A percentile compares a stretch with the other conserved stretches of the same genome.
Conservation (phyloP, 495 filamentous ascomycete species). For the Pyrenula massariospora region DNA sequence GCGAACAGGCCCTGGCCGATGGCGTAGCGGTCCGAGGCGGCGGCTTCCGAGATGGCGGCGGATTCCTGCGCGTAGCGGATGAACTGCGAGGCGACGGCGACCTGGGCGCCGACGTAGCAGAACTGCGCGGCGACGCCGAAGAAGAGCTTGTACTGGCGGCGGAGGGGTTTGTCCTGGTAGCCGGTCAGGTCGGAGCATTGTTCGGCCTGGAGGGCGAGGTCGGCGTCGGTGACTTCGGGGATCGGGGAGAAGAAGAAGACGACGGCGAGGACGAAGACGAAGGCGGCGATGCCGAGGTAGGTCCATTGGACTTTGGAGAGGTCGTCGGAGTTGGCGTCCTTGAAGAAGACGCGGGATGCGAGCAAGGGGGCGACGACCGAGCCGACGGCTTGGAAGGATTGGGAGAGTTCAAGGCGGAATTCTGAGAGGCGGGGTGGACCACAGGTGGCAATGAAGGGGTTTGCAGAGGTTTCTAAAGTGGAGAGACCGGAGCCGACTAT, state of each 20-base stretch:
- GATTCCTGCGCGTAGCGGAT: slow-evolving; percentile 33
- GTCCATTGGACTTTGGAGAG: slow-evolving; percentile 59
- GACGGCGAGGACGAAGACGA: slow-evolving; percentile 51
- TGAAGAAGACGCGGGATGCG: slow-evolving; percentile 59
- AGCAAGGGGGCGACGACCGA: slow-evolving; percentile 48
- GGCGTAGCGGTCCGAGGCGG: slow-evolving; percentile 39
- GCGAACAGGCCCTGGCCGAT: slow-evolving; percentile 58
- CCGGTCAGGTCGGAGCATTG: slow-evolving; percentile 20
- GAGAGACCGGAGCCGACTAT: slow-evolving; percentile 59
- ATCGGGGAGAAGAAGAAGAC: slow-evolving; percentile 55
- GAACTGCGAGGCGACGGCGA: slow-evolving; percentile 46
- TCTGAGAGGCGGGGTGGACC: slow-evolving; percentile 58
- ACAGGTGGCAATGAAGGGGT: slow-evolving; percentile 59
- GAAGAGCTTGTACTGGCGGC: slow-evolving; percentile 56
- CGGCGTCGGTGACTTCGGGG: slow-evolving; percentile 64
- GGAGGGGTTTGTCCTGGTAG: slow-evolving; percentile 37
- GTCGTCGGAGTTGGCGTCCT: slow-evolving; percentile 31
- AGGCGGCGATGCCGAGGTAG: slow-evolving; percentile 60
- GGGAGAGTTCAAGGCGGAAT: slow-evolving; percentile 56
- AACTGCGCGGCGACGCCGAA: slow-evolving; percentile 56
- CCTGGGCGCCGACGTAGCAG: slow-evolving; percentile 60
- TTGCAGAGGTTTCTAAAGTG: slow-evolving; percentile 62
- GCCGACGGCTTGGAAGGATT: slow-evolving; percentile 59
- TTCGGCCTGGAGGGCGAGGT: slow-evolving; percentile 48
- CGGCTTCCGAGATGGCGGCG: slow-evolving; percentile 6